Base-by-base conservation (phyloP, 2,329 filamentous ascomycete genomes). In the Fusarium stilboides region DNA sequence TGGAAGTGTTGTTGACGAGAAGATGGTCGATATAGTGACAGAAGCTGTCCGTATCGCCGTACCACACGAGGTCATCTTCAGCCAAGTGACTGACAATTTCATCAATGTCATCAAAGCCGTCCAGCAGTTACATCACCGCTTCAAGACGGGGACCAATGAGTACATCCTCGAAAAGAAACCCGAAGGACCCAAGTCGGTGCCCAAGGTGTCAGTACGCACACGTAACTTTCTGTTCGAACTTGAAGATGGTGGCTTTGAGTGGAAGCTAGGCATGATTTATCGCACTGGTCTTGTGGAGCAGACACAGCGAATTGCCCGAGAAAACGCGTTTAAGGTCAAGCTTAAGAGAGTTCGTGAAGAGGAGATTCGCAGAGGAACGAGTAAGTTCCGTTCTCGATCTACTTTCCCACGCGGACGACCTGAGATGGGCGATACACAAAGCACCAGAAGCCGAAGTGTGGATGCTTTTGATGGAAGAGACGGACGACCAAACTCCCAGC, bases 191-290 rank as follows among this genome's bases (percentile, higher is more conserved):
- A 98, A 97, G 77, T 84, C 88, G 45, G 90, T 99, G 0, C 96
- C 96, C 2, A 95, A 93, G 75, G 84, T 99, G 22, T 95, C 94
- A 0, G 71, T 99, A 12, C 89, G 94, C 52, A 92, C 91, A 56
- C 92, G 92, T 73, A 92, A 92, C 7, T 85, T 99, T 24, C 82
- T 97, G 4, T 95, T 99, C 62, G 95, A 98, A 76, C 85, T 99
- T 36, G 96, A 99, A 80, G 96, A 99, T 77, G 95, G 96, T 50
- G 91, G 93, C 0, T 99, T 99, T 75, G 96, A 99, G 78, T 99
- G 94, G 93, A 98, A 98, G 77, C 84, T 99, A 12, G 94, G 94
- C 17, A 90, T 94, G 76, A 99, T 99, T 52, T 99, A 98, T 78
- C 90, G 95, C 33, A 89, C 93, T 45, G 96, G 97, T 1, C 86